Conservation (phyloP, 257 asterid species). For the Parsonsia alboflavescens region DNA sequence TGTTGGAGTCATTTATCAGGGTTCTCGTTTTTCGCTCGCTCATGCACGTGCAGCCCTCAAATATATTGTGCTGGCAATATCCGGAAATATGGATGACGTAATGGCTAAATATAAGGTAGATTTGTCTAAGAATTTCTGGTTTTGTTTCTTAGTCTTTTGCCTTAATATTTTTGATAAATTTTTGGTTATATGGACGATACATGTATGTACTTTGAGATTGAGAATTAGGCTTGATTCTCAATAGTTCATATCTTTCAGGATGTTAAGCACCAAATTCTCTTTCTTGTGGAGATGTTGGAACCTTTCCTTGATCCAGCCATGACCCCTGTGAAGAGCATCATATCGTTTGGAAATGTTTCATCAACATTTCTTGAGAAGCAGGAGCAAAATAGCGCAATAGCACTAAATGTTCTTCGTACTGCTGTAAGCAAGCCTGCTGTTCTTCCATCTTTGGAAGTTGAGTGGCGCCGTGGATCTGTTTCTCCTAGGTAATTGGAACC, state of each 20-base stretch:
- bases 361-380: constrained; percentile 58
- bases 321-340: constrained; percentile 70
- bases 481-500: constrained; percentile 71
- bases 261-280: constrained; percentile 72
- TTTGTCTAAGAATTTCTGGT: not conserved
- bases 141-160: not conserved
- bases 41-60: constrained; percentile 94
- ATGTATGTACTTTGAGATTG: not conserved
- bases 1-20: constrained; percentile 38
- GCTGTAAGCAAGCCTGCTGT: constrained; percentile 66
- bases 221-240: too few relatives aligned
- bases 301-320: constrained; percentile 86
- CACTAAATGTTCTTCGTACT: constrained; percentile 65
- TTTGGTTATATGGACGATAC: not conserved
- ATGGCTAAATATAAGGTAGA: constrained; percentile 78
- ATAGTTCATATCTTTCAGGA: constrained; percentile 44
- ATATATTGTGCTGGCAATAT: constrained; percentile 74
- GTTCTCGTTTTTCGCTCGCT: constrained; percentile 53
- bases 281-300: constrained; percentile 94
- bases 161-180: not conserved
- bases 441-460: constrained; percentile 90
- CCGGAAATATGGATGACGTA: constrained; percentile 90
- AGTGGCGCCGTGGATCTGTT: constrained; percentile 86
- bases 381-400: constrained; percentile 66
- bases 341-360: constrained; percentile 80